A percentile compares a stretch with the other conserved stretches of the same genome.
phyloP scores from a whole-genome alignment of 805 yeast species.

The Candida nanaspora region DNA sequence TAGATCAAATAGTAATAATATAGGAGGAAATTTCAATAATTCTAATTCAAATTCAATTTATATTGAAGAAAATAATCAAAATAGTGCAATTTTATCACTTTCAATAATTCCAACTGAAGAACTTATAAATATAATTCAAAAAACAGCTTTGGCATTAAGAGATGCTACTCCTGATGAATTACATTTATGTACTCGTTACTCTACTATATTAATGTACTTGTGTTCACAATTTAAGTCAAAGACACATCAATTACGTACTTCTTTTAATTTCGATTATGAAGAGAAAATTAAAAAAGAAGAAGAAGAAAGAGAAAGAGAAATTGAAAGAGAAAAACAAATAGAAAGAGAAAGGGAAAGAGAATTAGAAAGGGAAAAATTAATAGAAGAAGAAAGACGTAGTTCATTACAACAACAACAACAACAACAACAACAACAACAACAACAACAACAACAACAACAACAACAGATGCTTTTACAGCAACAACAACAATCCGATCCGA shows the following conservation, averaged over 20 bases:
- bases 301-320: constrained; percentile 3
- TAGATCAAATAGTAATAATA: neutral
- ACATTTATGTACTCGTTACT: constrained; percentile 74
- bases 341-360: neutral
- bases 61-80: neutral
- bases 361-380: neutral
- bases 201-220: constrained; percentile 67
- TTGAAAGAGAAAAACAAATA: neutral
- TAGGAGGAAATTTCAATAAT: neutral
- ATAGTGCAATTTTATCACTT: constrained; percentile 34
- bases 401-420: neutral
- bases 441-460: neutral
- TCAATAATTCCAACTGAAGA: constrained; percentile 68
- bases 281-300: constrained; percentile 11
- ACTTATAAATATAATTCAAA: constrained; percentile 57
- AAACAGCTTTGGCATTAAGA: constrained; percentile 64
- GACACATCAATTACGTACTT: constrained; percentile 10
- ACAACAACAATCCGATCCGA: too few relatives aligned
- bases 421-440: too few relatives aligned
- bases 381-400: neutral
- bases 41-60: neutral
- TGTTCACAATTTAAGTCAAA: constrained; percentile 64
- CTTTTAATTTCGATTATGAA: constrained; percentile 19
- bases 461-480: constrained; percentile 1
- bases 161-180: constrained; percentile 88